Evolutionary conservation across 2,329 filamentous ascomycete species (phyloP).

Genomic region (Cytospora piceae): DNA sequence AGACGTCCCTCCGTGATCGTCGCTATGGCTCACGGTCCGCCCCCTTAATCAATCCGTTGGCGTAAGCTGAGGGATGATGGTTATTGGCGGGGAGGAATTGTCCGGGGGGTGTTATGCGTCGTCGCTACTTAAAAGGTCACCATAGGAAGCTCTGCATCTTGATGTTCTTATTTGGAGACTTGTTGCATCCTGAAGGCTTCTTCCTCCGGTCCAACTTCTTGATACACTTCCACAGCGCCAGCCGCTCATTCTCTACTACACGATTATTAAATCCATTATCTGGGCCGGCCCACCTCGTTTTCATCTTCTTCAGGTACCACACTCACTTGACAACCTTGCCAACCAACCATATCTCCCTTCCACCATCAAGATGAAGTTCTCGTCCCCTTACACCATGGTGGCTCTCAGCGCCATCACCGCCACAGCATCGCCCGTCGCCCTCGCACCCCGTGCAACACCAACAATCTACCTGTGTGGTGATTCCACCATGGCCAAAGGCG

Average conservation of each 20-base stretch:
- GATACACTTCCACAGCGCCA: conserved; percentile 3
- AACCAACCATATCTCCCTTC: not conserved
- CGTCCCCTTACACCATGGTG: conserved; percentile 11
- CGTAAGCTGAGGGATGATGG: not conserved
- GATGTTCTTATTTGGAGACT: not conserved
- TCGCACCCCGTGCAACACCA: conserved; percentile 35
- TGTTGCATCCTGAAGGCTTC: not conserved
- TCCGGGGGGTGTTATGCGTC: not conserved
- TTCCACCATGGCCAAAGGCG: conserved; percentile 55
- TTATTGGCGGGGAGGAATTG: not conserved
- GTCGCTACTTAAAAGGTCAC: not conserved
- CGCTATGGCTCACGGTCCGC: not conserved
- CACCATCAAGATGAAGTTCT: conserved; percentile 28
- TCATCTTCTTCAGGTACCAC: not conserved
- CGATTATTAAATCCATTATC: not conserved
- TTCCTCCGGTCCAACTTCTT: not conserved
- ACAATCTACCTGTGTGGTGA: conserved; percentile 58
- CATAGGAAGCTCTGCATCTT: not conserved
- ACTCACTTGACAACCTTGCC: not conserved
- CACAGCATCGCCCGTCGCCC: conserved; percentile 28
- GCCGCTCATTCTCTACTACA: conserved; percentile 8
- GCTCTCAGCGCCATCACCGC: conserved; percentile 25
- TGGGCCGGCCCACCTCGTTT: conserved; percentile 22
- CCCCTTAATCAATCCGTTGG: conserved; percentile 14
- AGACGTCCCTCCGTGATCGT: conserved; percentile 1